phyloP scores from a whole-genome alignment of 2,329 filamentous ascomycete species.

The Aureobasidium vineae region DNA sequence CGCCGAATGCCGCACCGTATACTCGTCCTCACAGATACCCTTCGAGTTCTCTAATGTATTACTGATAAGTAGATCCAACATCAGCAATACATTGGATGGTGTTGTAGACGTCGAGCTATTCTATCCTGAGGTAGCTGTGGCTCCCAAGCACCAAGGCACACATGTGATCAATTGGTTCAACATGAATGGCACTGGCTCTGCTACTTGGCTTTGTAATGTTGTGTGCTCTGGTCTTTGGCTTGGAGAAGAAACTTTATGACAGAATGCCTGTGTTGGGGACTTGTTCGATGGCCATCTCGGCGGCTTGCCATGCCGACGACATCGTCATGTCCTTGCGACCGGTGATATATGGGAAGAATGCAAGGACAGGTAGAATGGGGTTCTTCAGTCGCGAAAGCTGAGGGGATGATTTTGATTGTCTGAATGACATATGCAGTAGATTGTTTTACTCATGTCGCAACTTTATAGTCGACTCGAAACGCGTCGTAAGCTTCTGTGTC shows the following conservation, averaged over 20 bases:
- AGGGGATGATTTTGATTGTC: background rate
- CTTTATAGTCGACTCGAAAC: too few relatives aligned
- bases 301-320: conserved; percentile 1
- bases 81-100: background rate
- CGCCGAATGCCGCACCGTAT: background rate
- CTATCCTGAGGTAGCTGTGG: background rate
- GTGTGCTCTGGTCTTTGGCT: background rate
- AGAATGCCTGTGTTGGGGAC: conserved; percentile 2
- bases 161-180: background rate
- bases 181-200: background rate
- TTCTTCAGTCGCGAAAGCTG: background rate
- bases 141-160: background rate
- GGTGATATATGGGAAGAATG: background rate
- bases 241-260: background rate
- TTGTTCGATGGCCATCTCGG: conserved; percentile 1
- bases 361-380: background rate
- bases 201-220: background rate
- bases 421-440: too few relatives aligned
- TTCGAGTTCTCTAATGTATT: background rate
- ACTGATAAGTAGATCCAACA: background rate
- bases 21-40: background rate
- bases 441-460: too few relatives aligned
- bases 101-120: background rate
- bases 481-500: too few relatives aligned
- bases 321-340: background rate